Evolutionary conservation across 768 basidiomycete species (phyloP).

Genomic region (Phaeotremella skinneri): DNA sequence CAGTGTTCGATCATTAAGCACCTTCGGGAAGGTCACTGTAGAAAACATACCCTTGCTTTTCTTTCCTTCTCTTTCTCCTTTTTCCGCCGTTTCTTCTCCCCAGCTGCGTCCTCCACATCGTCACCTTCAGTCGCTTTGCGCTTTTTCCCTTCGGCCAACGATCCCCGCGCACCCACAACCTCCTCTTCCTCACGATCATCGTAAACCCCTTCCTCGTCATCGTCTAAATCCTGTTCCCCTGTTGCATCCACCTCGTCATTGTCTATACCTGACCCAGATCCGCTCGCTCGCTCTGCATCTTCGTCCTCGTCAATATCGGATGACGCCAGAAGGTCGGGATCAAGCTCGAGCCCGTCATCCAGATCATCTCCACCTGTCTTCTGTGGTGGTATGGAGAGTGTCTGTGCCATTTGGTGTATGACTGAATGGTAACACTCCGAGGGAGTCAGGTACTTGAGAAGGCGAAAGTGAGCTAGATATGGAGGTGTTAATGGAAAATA

Average conservation of each 20-base stretch:
- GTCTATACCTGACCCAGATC: slow-evolving; percentile 7
- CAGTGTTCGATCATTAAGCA: slow-evolving; percentile 7
- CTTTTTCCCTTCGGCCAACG: slow-evolving; percentile 18
- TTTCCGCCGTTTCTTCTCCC: slow-evolving; percentile 45
- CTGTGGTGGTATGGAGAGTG: background rate
- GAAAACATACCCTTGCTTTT: slow-evolving; percentile 41
- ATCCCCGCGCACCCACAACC: background rate
- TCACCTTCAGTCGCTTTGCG: slow-evolving; percentile 24
- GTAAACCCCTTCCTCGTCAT: slow-evolving; percentile 12
- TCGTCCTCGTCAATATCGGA: slow-evolving; percentile 27
- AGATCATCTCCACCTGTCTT: slow-evolving; percentile 49
- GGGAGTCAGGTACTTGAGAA: too few species aligned
- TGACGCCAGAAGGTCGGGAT: slow-evolving; percentile 37
- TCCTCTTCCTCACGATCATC: slow-evolving; percentile 20
- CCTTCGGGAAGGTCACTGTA: background rate
- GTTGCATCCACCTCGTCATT: slow-evolving; percentile 7
- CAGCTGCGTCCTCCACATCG: slow-evolving; percentile 16
- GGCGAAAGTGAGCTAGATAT: too few species aligned
- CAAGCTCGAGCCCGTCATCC: slow-evolving; percentile 49
- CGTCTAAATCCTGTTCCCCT: slow-evolving; percentile 15
- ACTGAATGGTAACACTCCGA: too few species aligned
- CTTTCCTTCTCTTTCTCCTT: slow-evolving; percentile 49
- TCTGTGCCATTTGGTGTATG: slow-evolving; percentile 16
- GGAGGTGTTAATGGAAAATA: too few species aligned
- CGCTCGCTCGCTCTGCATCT: slow-evolving; percentile 14